These are phyloP conservation scores for Euphorbia celastroides DNA, from an alignment of 441 rosid species.

Conservation along the genomic window DNA sequence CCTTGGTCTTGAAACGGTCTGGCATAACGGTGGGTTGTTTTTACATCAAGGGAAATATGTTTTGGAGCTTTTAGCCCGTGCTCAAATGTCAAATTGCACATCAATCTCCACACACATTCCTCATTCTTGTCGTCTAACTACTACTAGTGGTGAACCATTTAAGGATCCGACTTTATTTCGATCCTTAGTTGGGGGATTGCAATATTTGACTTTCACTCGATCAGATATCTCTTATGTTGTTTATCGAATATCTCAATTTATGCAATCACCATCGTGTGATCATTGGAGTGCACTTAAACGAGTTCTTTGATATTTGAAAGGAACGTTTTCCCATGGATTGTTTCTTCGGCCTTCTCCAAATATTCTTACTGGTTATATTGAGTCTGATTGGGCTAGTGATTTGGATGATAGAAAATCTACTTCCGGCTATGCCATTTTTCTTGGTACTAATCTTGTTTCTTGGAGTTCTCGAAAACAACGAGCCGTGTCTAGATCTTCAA, in stretches of 20 bases:
- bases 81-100: background rate
- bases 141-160: background rate
- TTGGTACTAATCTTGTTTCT: background rate
- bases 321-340: background rate
- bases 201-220: background rate
- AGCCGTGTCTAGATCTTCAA: background rate
- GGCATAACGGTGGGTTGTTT: background rate
- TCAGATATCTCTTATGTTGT: background rate
- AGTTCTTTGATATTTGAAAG: background rate
- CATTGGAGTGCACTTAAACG: background rate
- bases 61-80: background rate
- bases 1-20: background rate
- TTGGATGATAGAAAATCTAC: background rate
- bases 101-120: background rate
- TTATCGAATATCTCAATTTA: background rate
- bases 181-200: background rate
- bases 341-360: background rate
- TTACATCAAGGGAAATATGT: background rate
- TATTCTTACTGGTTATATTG: background rate
- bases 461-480: background rate
- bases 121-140: background rate
- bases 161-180: background rate
- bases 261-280: background rate
- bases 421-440: background rate
- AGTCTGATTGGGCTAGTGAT: background rate